Base-by-base conservation (phyloP, 169 alveolate genomes). In the Eimeria maxima region DNA sequence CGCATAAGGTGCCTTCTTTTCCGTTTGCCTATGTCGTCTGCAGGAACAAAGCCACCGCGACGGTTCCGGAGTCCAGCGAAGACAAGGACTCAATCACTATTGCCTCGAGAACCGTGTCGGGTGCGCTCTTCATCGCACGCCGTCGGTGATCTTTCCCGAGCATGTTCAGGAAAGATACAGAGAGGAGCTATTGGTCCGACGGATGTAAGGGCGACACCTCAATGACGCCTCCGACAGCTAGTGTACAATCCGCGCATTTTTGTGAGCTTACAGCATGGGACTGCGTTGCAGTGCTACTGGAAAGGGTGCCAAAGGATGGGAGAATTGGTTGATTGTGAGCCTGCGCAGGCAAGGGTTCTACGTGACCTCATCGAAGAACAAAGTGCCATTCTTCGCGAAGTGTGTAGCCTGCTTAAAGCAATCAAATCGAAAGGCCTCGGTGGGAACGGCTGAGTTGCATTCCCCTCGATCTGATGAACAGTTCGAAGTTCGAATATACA, bases 401-500 rank as follows among this genome's bases (percentile, higher is more conserved):
- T 87, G 18, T 87, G 93, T 13, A 44, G n/a, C n/a, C 93, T 87
- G 3, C 93, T 87, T 22, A 14, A 44, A 63, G 14, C 78, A 20
- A 60, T 65, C 22, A 87, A 87, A 60, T 63, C 81, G 4, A 80
- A 65, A 33, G 50, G 93, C 14, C n/a, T 44, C 38, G 29, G 63
- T 24, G 24, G 38, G 50, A 53, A 47, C 22, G 65, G 67, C 27
- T 65, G 38, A 87, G 78, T 8, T 11, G 78, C 69, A 60, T 53
- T 47, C n/a, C 42, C 14, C 29, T 50, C 24, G 65, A 24, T 16
- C 50, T 44, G 38, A 45, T 38, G 80, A 65, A 22, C 57, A 42
- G 73, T 87, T 87, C 93, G 93, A 87, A 87, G 93, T 57, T 87
- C 93, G 93, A 87, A 87, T 83, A 38, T 11, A 67, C 47, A 27